A percentile compares a stretch with the other conserved stretches of the same genome.
Conservation (phyloP, 139 green algal genomes). For the Medakamo hakoo region DNA sequence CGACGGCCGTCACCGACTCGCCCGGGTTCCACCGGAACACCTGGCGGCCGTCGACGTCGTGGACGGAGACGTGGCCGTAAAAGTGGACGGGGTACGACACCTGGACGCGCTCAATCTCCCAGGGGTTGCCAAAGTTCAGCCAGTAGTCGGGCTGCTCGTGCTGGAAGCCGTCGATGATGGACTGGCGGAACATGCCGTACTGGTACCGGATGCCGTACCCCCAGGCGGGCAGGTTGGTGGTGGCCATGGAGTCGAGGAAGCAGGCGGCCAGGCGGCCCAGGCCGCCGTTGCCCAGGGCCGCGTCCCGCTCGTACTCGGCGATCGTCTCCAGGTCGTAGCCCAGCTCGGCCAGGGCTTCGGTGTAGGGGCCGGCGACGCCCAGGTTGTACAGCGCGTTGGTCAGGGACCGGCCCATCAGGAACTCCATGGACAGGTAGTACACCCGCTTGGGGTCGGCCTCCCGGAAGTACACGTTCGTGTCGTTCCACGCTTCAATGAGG, state of each 20-base stretch:
- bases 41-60: constrained; percentile 55
- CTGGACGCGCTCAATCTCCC: constrained; percentile 84
- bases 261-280: constrained; percentile 92
- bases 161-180: constrained; percentile 78
- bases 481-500: constrained; percentile 97
- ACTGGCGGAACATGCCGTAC: constrained; percentile 97
- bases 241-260: constrained; percentile 98
- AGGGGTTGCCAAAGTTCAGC: constrained; percentile 91
- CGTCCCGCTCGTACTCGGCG: constrained; percentile 37
- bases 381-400: constrained; percentile 92
- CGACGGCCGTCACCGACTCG: constrained; percentile 80
- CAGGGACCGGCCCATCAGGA: constrained; percentile 92
- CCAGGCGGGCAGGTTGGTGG: constrained; percentile 90
- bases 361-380: constrained; percentile 62
- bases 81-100: constrained; percentile 76
- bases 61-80: constrained; percentile 73
- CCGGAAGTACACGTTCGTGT: constrained; percentile 91
- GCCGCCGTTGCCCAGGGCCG: constrained; percentile 88
- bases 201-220: constrained; percentile 98
- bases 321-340: constrained; percentile 68
- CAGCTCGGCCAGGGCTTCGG: constrained; percentile 61
- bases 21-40: constrained; percentile 89
- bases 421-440: constrained; percentile 94
- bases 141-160: constrained; percentile 95
- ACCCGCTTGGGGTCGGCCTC: constrained; percentile 60